Base-by-base conservation (phyloP, 164 flowering plant genomes). In the Buxus sempervirens region DNA sequence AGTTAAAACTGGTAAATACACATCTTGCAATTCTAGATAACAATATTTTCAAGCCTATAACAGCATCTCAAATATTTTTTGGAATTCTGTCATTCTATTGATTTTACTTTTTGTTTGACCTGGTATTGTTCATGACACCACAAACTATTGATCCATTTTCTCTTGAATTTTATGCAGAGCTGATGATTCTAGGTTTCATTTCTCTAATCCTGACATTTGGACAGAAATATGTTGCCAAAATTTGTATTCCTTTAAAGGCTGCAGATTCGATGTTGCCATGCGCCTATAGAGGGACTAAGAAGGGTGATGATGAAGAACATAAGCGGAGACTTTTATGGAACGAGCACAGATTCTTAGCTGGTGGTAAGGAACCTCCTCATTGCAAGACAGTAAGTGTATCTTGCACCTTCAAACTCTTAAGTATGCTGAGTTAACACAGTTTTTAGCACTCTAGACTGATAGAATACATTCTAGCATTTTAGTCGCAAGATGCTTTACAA, bases 111-210 rank as follows among this genome's bases (percentile, higher is more conserved):
- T 2, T 7, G 15, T 21, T 48, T 60, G n/a, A 15, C 20, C 22
- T 48, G 13, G 16, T 45, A 15, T 41, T 41, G 45, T 41, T 41
- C 12, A 41, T 12, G 14, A 54, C 49, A 27, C 22, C 5, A 28
- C 42, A 41, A 21, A 54, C 5, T 21, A 54, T 20, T 69, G 55
- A 63, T 53, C 15, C n/a, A 18, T 36, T 26, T 24, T 58, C 54
- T 72, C 41, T 20, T 36, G 27, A 9, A 38, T 24, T 65, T 45
- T 54, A 59, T 71, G 69, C 87, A 88, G 90, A 82, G 79, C 75
- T 89, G 72, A 89, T 89, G 85, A 71, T 89, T 70, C 80, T 89
- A 27, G 91, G 95, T 13, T 86, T 89, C 76, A 84, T 87, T 74
- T 89, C 91, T 18, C 77, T 87, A 10, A 63, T 84, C 24, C 78